Base-by-base conservation (phyloP, 495 filamentous ascomycete genomes). In the Penicillium manginii region DNA sequence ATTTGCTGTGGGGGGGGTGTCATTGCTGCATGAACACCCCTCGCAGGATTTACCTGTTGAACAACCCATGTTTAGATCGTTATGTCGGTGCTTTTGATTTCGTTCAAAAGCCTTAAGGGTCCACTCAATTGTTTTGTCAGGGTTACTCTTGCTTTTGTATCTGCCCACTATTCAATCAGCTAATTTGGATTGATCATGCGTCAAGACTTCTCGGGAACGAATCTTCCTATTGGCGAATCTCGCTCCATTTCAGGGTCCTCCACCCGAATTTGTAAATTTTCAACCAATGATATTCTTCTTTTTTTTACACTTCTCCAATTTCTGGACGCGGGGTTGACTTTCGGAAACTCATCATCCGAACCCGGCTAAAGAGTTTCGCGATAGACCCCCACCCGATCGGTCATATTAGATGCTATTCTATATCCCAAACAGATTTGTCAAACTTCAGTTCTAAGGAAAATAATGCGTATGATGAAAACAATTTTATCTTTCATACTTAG, bases 1-100 rank as follows among this genome's bases (percentile, higher is more conserved):
- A 65, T 31, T 0, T 63, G 60, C 26, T 62, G 64, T 22, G 26
- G 40, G 22, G 60, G 33, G 12, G 11, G 50, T 37, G 18, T 48
- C 61, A 31, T 56, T 58, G 49, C 61, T 67, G 61, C 74, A 78
- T 55, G 76, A 66, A 61, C 77, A 80, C 53, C 69, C 72, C 3
- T 74, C 68, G 52, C 75, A 78, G 47, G 73, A 71, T 22, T 66
- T 62, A 54, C 69, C 67, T 6, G 68, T 54, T 22, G 67, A 40
- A 55, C 75, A 78, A 37, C 72, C 61, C 73, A 78, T 77, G 37
- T 33, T 62, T 50, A 50, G 19, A 18, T 43, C 5, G 6, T 68
- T 48, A 37, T 48, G 42, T 5, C n/a, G 17, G 15, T 15, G 15
- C 11, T 35, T 22, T 42, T 46, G 40, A 8, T 19, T 43, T 43